Conservation (phyloP, 257 asterid species). For the Mitragyna speciosa region DNA sequence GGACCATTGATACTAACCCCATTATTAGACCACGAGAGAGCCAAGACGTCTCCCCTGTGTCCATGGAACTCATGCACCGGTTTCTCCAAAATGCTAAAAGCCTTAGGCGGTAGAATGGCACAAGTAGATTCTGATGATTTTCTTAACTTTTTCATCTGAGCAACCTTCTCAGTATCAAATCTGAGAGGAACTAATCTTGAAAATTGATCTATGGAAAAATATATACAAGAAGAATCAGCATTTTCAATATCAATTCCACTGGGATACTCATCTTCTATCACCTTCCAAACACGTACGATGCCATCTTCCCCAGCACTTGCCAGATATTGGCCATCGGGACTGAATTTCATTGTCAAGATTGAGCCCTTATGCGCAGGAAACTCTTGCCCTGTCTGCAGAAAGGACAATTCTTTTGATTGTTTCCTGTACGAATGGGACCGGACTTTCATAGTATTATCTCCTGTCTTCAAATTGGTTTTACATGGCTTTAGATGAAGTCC, state of each 20-base stretch:
- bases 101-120: slow-evolving; percentile 79
- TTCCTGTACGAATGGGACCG: slow-evolving; percentile 48
- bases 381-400: slow-evolving; percentile 71
- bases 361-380: slow-evolving; percentile 86
- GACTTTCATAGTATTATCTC: slow-evolving; percentile 36
- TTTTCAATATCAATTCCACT: slow-evolving; percentile 41
- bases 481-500: slow-evolving; percentile 37
- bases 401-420: slow-evolving; percentile 61
- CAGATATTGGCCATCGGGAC: slow-evolving; percentile 74
- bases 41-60: slow-evolving; percentile 72
- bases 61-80: slow-evolving; percentile 85
- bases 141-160: slow-evolving; percentile 35
- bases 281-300: slow-evolving; percentile 84
- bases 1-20: slow-evolving; percentile 60
- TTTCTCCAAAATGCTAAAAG: slow-evolving; percentile 69
- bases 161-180: slow-evolving; percentile 40
- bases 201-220: slow-evolving; percentile 53
- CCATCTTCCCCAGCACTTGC: slow-evolving; percentile 96
- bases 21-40: slow-evolving; percentile 82
- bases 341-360: slow-evolving; percentile 81
- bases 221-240: slow-evolving; percentile 63
- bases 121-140: slow-evolving; percentile 70
- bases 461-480: slow-evolving; percentile 22
- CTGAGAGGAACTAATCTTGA: slow-evolving; percentile 57
- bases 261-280: slow-evolving; percentile 54